A percentile compares a stretch with the other conserved stretches of the same genome.
These are phyloP conservation scores for Adansonia gregorii DNA, from an alignment of 441 rosid genomes.

Conservation along the genomic window DNA sequence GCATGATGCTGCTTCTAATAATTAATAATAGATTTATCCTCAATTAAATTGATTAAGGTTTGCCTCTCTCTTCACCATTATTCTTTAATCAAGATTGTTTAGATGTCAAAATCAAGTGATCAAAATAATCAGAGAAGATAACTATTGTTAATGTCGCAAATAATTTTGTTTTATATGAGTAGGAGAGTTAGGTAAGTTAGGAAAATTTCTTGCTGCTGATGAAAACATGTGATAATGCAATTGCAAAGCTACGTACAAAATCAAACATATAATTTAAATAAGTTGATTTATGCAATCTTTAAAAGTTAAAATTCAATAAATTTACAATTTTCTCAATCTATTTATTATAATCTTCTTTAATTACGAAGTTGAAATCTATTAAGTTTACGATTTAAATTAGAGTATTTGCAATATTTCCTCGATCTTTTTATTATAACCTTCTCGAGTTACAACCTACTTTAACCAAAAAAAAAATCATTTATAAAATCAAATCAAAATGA, in stretches of 20 bases:
- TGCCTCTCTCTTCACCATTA: neutral
- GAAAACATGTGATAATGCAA: neutral
- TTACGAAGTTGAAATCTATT: too few species aligned
- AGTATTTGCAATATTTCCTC: too few species aligned
- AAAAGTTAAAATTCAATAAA: too few species aligned
- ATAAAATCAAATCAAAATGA: constrained; percentile 15
- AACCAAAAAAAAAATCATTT: too few species aligned
- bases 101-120: constrained; percentile 12
- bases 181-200: constrained; percentile 8
- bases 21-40: neutral
- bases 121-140: neutral
- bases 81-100: neutral
- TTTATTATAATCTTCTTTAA: too few species aligned
- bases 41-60: neutral
- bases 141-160: neutral
- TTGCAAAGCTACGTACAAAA: neutral
- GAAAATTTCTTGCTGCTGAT: constrained; percentile 2
- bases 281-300: too few species aligned
- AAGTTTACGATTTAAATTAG: too few species aligned
- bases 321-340: too few species aligned
- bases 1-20: neutral
- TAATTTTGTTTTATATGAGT: neutral
- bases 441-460: too few species aligned
- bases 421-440: too few species aligned
- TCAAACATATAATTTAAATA: too few species aligned